A percentile compares a stretch with the other conserved stretches of the same genome.
Conservation (phyloP, 768 basidiomycete genomes). For the Amanita inopinata region DNA sequence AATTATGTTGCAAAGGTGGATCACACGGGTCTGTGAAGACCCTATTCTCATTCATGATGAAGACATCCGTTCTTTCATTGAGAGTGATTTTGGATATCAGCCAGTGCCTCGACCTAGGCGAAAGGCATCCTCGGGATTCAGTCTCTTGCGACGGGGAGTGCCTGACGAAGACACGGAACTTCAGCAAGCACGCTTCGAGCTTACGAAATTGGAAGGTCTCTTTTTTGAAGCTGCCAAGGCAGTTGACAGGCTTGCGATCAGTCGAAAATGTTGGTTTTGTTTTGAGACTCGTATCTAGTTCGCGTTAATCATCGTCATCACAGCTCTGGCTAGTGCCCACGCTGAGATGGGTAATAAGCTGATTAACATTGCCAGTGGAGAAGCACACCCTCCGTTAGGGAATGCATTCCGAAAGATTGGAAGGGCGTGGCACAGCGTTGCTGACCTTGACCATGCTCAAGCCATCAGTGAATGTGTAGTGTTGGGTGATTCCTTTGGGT, state of each 20-base stretch:
- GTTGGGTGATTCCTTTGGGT: constrained; percentile 90
- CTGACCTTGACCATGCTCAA: constrained; percentile 85
- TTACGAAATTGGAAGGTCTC: constrained; percentile 85
- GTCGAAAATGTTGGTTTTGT: constrained; percentile 56
- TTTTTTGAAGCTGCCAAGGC: constrained; percentile 91
- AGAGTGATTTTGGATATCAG: constrained; percentile 96
- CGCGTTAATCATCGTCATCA: constrained; percentile 2
- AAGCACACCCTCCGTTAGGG: constrained; percentile 76
- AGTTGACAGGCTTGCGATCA: constrained; percentile 74
- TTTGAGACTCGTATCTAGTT: neutral
- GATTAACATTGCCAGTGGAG: constrained; percentile 80
- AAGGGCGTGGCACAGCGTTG: constrained; percentile 75
- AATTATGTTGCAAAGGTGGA: constrained; percentile 92
- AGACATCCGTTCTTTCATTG: constrained; percentile 89
- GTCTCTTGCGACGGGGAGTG: constrained; percentile 66
- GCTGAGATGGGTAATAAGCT: constrained; percentile 92
- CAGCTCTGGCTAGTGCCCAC: constrained; percentile 71
- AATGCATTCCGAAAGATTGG: constrained; percentile 82
- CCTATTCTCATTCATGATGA: constrained; percentile 83
- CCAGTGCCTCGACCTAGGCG: constrained; percentile 68
- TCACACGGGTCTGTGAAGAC: constrained; percentile 88
- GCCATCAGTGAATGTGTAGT: constrained; percentile 93
- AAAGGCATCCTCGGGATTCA: constrained; percentile 67
- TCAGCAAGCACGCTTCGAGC: constrained; percentile 79
- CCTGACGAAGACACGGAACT: constrained; percentile 95